Evolutionary conservation across 495 filamentous ascomycete species (phyloP).

Genomic region (Podospora bellae-mahoneyi): DNA sequence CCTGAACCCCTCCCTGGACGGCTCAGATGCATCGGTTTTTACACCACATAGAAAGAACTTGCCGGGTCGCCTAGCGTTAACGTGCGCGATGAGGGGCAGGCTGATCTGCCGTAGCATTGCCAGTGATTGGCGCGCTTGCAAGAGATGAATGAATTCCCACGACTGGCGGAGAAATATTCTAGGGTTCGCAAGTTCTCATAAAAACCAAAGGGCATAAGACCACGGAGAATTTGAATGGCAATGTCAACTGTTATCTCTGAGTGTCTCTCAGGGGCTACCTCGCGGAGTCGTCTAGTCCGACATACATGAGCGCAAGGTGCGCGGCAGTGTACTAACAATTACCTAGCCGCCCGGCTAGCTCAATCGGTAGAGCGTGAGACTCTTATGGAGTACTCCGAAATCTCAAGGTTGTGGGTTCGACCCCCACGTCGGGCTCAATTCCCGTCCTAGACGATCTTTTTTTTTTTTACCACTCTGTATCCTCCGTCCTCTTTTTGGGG

Average conservation of each 20-base stretch:
- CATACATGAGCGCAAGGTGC: too few species aligned
- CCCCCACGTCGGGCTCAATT: neutral
- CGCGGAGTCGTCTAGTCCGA: too few species aligned
- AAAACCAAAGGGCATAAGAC: too few species aligned
- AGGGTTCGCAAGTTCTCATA: too few species aligned
- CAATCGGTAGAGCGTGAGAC: too few species aligned
- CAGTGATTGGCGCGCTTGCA: neutral
- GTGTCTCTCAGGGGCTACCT: too few species aligned
- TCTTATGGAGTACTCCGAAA: too few species aligned
- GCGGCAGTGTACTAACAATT: neutral
- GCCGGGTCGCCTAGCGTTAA: neutral
- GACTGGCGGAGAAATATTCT: neutral
- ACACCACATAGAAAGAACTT: neutral
- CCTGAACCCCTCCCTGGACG: too few species aligned
- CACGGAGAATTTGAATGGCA: neutral
- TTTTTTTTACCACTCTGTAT: neutral
- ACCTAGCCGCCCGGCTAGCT: neutral
- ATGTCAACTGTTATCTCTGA: neutral
- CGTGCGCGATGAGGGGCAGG: neutral
- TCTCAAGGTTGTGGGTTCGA: too few species aligned
- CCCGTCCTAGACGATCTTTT: neutral
- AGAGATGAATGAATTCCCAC: neutral
- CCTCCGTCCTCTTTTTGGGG: neutral
- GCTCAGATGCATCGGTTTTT: neutral
- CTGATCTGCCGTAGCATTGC: neutral